Conservation (phyloP, 1,284 basidiomycete genomes). For the Irpex lacteus region DNA sequence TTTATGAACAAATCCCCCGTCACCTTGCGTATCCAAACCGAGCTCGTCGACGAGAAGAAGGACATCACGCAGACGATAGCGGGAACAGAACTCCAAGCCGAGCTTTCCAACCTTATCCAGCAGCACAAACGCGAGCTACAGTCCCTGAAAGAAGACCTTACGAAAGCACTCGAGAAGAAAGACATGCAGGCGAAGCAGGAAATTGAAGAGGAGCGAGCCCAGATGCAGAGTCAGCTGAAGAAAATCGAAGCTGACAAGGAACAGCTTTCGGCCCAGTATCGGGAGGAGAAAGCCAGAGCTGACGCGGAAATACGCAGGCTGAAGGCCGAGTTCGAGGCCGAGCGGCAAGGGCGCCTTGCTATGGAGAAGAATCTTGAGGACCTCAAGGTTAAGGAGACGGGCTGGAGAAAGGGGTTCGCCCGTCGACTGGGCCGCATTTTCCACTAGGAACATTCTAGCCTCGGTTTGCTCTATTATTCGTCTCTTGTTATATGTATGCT, state of each 20-base stretch:
- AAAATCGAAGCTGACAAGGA: slow-evolving; percentile 2
- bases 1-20: slow-evolving; percentile 13
- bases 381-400: background rate
- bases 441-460: too few species aligned
- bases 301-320: background rate
- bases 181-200: slow-evolving; percentile 10
- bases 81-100: slow-evolving; percentile 11
- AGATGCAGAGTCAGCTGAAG: slow-evolving; percentile 4
- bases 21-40: slow-evolving; percentile 17
- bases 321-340: slow-evolving; percentile 2
- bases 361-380: slow-evolving; percentile 4
- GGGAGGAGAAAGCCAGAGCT: slow-evolving; percentile 2
- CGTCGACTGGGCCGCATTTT: too few species aligned
- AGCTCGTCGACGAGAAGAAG: slow-evolving; percentile 19
- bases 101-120: slow-evolving; percentile 6
- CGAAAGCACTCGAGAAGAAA: slow-evolving; percentile 6
- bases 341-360: background rate
- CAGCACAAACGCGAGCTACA: slow-evolving; percentile 11
- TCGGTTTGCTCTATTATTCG: too few species aligned
- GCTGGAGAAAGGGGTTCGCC: background rate
- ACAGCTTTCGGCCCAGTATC: slow-evolving; percentile 6
- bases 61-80: slow-evolving; percentile 13
- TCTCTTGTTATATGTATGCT: too few species aligned
- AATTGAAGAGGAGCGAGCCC: slow-evolving; percentile 7
- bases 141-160: slow-evolving; percentile 10